Evolutionary conservation across 768 basidiomycete genomes (phyloP).

Genomic region (Ramaria sp.): DNA sequence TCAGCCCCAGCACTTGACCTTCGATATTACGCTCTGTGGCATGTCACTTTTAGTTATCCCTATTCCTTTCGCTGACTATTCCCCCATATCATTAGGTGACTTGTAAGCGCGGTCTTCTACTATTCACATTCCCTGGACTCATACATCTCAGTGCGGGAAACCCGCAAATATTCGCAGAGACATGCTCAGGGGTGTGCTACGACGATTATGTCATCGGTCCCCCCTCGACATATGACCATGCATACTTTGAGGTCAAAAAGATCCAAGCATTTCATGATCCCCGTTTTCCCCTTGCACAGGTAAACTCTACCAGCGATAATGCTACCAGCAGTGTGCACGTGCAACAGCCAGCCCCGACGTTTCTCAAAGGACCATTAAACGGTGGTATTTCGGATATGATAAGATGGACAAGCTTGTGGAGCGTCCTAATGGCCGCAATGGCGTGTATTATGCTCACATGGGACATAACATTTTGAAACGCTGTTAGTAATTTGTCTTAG

Average conservation of each 20-base stretch:
- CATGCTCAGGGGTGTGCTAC: slow-evolving; percentile 58
- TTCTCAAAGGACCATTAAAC: neutral
- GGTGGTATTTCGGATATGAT: too few relatives aligned
- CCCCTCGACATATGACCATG: slow-evolving; percentile 48
- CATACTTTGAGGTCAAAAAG: slow-evolving; percentile 64
- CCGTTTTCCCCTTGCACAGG: too few relatives aligned
- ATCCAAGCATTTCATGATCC: slow-evolving; percentile 34
- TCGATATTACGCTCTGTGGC: slow-evolving; percentile 63
- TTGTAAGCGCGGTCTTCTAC: neutral
- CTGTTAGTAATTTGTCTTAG: too few relatives aligned
- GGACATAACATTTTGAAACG: too few relatives aligned
- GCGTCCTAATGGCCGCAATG: too few relatives aligned
- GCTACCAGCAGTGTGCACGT: neutral
- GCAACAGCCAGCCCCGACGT: neutral
- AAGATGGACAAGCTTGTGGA: too few relatives aligned
- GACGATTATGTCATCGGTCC: slow-evolving; percentile 57
- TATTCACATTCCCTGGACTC: neutral
- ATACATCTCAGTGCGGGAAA: slow-evolving; percentile 38
- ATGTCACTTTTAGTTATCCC: slow-evolving; percentile 21
- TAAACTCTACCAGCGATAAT: too few relatives aligned
- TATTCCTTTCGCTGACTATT: slow-evolving; percentile 20
- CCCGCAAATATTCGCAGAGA: slow-evolving; percentile 41
- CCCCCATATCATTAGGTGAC: neutral
- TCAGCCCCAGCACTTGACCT: slow-evolving; percentile 56
- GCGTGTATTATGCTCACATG: too few relatives aligned